Conservation (phyloP, 768 basidiomycete species). For the Dentipellis sp. region DNA sequence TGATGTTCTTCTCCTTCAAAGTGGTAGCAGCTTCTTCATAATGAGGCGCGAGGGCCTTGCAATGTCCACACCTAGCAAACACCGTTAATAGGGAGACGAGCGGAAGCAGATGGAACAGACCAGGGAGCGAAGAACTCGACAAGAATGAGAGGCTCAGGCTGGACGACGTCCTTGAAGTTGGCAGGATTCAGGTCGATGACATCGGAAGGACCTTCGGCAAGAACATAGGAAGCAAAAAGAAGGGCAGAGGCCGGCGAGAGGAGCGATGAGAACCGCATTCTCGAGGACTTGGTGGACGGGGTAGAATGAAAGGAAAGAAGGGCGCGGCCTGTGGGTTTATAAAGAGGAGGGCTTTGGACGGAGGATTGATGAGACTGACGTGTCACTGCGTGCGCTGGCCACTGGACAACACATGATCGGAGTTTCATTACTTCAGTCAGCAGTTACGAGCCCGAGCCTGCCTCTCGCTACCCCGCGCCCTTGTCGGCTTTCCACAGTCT, state of each 20-base stretch:
- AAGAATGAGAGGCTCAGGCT: slow-evolving; percentile 63
- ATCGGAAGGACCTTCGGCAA: slow-evolving; percentile 59
- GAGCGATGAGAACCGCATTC: slow-evolving; percentile 55
- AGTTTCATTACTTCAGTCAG: neutral
- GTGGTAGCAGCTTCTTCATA: slow-evolving; percentile 91
- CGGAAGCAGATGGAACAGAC: slow-evolving; percentile 25
- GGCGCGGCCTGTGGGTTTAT: slow-evolving; percentile 5
- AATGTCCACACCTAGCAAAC: slow-evolving; percentile 76
- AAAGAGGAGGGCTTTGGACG: slow-evolving; percentile 20
- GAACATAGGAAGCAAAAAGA: slow-evolving; percentile 42
- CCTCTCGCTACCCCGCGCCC: neutral
- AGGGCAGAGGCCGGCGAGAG: slow-evolving; percentile 44
- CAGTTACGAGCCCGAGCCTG: neutral
- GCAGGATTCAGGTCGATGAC: slow-evolving; percentile 67
- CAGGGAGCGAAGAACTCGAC: slow-evolving; percentile 96
- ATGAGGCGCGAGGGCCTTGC: slow-evolving; percentile 90
- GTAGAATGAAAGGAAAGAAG: slow-evolving; percentile 5
- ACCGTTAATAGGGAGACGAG: neutral
- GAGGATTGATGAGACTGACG: neutral
- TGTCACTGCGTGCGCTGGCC: neutral
- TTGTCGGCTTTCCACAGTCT: too few relatives aligned
- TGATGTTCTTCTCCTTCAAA: slow-evolving; percentile 85
- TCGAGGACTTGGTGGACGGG: slow-evolving; percentile 17
- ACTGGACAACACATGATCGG: neutral
- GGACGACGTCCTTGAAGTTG: slow-evolving; percentile 60